Evolutionary conservation across 306 rosid species (phyloP).

Genomic region (Citrullus amarus): DNA sequence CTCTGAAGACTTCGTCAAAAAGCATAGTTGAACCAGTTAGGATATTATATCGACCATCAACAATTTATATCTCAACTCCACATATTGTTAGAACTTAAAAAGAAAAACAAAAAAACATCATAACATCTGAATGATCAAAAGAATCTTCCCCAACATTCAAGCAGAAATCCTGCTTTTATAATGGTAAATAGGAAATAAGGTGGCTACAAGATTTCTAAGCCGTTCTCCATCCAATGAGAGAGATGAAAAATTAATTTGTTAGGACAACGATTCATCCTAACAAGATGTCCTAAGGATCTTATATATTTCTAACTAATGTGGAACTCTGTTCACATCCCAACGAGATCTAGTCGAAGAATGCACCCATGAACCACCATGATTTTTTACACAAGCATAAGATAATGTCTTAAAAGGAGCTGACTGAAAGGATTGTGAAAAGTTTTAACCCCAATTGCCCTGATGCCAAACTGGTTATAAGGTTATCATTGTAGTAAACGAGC

Average conservation of each 20-base stretch:
- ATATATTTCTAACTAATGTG: background rate
- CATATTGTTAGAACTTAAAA: background rate
- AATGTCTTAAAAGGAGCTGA: background rate
- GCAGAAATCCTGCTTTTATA: background rate
- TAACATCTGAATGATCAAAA: background rate
- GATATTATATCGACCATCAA: background rate
- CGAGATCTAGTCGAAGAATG: background rate
- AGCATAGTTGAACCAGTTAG: background rate
- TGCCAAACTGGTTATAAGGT: background rate
- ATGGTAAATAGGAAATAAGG: background rate
- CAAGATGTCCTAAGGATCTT: background rate
- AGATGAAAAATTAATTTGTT: background rate
- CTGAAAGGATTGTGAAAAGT: background rate
- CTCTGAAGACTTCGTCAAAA: background rate
- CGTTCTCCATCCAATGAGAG: background rate
- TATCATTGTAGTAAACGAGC: background rate
- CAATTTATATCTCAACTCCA: background rate
- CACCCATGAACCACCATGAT: background rate
- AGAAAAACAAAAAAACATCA: too few species aligned
- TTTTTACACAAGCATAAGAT: background rate
- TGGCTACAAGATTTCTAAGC: background rate
- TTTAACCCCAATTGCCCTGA: background rate
- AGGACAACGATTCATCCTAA: background rate
- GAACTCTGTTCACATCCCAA: background rate
- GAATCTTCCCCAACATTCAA: background rate